These are phyloP conservation scores for Lactarius trivialis DNA, from an alignment of 768 basidiomycete genomes.

Conservation along the genomic window DNA sequence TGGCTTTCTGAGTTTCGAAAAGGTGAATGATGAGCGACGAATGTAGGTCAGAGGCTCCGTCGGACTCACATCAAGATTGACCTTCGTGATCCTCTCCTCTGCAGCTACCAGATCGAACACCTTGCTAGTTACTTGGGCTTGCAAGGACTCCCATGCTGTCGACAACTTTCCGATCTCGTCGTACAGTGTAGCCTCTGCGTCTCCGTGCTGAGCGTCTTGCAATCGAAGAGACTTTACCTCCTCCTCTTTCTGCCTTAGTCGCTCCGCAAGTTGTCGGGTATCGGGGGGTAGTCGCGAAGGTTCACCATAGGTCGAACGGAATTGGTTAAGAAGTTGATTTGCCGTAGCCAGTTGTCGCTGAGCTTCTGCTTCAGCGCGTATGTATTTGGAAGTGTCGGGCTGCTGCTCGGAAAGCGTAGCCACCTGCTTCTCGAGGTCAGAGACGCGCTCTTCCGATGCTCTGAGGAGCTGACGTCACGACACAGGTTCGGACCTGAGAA, in stretches of 20 bases:
- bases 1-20: conserved; percentile 64
- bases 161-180: conserved; percentile 82
- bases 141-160: conserved; percentile 78
- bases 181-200: conserved; percentile 75
- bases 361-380: conserved; percentile 45
- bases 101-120: conserved; percentile 69
- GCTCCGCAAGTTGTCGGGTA: conserved; percentile 41
- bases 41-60: background rate
- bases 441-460: conserved; percentile 43
- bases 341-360: conserved; percentile 42
- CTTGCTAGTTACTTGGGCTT: conserved; percentile 76
- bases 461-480: conserved; percentile 32
- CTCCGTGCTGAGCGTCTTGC: conserved; percentile 51
- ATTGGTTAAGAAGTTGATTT: conserved; percentile 48
- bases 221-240: conserved; percentile 58
- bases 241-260: conserved; percentile 60
- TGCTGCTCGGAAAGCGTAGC: conserved; percentile 39
- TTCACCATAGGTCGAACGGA: conserved; percentile 59
- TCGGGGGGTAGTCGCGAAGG: conserved; percentile 42
- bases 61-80: conserved; percentile 57
- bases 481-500: background rate
- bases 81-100: conserved; percentile 67
- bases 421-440: conserved; percentile 49
- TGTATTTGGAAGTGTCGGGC: conserved; percentile 47
- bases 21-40: background rate